Evolutionary conservation across 192 early-diverging fungal species (phyloP).

Genomic region (Coemansia sp.): DNA sequence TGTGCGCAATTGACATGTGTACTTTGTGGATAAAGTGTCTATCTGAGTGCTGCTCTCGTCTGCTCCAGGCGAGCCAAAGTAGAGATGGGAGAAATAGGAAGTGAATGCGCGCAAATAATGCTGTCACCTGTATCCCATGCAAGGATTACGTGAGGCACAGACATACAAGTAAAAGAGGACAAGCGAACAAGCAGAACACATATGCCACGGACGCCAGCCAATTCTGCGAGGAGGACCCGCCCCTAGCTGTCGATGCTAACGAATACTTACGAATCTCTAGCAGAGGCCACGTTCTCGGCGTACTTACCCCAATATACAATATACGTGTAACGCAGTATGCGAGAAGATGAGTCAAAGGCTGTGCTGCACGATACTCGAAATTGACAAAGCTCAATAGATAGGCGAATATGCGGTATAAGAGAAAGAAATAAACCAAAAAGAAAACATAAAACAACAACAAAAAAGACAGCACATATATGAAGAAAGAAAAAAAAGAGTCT

Average conservation of each 20-base stretch:
- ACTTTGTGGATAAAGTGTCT: neutral
- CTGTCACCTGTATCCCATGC: conserved; percentile 13
- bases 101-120: neutral
- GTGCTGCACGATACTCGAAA: neutral
- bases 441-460: neutral
- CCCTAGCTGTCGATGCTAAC: neutral
- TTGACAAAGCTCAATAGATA: neutral
- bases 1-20: neutral
- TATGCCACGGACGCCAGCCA: neutral
- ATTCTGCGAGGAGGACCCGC: neutral
- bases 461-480: neutral
- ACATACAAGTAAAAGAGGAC: neutral
- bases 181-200: neutral
- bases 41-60: neutral
- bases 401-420: neutral
- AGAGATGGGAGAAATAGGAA: neutral
- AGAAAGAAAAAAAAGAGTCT: neutral
- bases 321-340: neutral
- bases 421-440: neutral
- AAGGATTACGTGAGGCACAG: conserved; percentile 12
- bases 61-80: neutral
- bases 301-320: neutral
- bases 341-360: neutral
- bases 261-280: neutral
- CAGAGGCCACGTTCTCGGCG: neutral